Evolutionary conservation across 2,329 filamentous ascomycete genomes (phyloP).

Genomic region (Clonostachys byssicola): DNA sequence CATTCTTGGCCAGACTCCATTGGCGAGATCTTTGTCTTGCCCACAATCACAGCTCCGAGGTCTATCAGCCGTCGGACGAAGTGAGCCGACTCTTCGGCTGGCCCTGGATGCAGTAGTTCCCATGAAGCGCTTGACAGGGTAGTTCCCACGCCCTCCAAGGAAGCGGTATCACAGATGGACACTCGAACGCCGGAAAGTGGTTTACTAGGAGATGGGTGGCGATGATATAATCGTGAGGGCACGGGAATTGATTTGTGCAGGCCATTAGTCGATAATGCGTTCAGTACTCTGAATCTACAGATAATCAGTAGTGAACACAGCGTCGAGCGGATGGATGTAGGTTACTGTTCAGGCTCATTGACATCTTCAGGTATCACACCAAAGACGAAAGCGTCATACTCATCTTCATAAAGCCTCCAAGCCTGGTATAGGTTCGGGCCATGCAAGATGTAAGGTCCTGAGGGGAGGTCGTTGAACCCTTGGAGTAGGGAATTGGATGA

Average conservation of each 20-base stretch:
- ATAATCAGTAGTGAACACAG: not conserved
- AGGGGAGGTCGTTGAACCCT: constrained; percentile 20
- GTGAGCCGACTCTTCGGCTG: constrained; percentile 36
- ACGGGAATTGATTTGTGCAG: constrained; percentile 24
- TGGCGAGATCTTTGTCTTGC: constrained; percentile 47
- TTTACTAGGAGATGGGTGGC: constrained; percentile 14
- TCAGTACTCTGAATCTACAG: constrained; percentile 21
- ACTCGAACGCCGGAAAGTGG: constrained; percentile 30
- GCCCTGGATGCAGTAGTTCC: constrained; percentile 43
- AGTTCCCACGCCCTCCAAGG: constrained; percentile 45
- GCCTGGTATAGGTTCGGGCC: constrained; percentile 34
- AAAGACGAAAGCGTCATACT: constrained; percentile 24
- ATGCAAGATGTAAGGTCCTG: constrained; percentile 34
- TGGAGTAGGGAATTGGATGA: constrained; percentile 7
- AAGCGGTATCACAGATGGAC: constrained; percentile 24
- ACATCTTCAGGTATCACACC: constrained; percentile 29
- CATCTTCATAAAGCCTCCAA: constrained; percentile 33
- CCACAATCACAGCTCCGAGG: constrained; percentile 52
- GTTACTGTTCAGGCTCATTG: constrained; percentile 15
- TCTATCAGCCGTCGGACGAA: constrained; percentile 52
- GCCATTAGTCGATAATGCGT: constrained; percentile 15
- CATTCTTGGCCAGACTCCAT: constrained; percentile 38
- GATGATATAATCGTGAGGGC: constrained; percentile 28
- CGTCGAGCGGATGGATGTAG: not conserved
- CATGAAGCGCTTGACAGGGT: constrained; percentile 55